Conservation (phyloP, 2,329 filamentous ascomycete species). For the Fusarium irregulare region DNA sequence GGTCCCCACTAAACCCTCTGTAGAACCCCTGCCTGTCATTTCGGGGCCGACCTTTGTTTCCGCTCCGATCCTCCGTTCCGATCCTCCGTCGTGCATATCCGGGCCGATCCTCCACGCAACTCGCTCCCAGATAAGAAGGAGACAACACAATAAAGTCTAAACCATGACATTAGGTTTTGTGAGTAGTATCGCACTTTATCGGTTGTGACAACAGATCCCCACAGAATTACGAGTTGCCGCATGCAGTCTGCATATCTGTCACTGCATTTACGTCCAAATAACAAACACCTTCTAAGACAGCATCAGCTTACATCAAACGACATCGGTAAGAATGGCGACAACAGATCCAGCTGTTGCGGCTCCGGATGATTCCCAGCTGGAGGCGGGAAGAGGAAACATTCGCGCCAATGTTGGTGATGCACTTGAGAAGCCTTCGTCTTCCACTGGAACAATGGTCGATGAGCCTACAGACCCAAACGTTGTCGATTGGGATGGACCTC, state of each 20-base stretch:
- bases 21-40: background rate
- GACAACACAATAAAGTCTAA: background rate
- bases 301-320: background rate
- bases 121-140: background rate
- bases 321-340: background rate
- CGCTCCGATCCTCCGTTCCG: slow-evolving; percentile 13
- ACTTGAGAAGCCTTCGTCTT: slow-evolving; percentile 1
- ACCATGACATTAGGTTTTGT: background rate
- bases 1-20: background rate
- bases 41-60: slow-evolving; percentile 13
- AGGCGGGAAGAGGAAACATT: background rate
- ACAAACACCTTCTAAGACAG: background rate
- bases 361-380: background rate
- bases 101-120: slow-evolving; percentile 10
- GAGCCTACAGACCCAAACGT: slow-evolving; percentile 41
- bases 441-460: background rate
- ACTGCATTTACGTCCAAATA: background rate
- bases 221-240: background rate
- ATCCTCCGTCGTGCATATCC: slow-evolving; percentile 15
- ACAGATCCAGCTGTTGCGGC: background rate
- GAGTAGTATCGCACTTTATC: background rate
- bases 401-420: background rate
- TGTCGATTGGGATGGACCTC: slow-evolving; percentile 69
- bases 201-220: background rate
- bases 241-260: background rate